Conservation (phyloP, 257 asterid genomes). For the Dorcoceras hygrometricum region DNA sequence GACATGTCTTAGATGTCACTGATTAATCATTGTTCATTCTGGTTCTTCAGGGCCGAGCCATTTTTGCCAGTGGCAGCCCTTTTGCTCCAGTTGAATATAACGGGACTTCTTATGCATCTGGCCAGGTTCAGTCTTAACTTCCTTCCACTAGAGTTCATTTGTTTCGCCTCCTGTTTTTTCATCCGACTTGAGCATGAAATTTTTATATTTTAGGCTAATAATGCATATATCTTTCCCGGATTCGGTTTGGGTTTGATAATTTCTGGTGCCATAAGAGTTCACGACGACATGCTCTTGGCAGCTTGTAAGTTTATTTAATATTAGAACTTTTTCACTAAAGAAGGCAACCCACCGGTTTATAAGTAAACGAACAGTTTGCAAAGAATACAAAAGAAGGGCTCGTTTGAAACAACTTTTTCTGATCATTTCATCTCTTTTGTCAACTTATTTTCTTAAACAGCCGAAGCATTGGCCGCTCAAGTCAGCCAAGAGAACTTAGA, state of each 20-base stretch:
- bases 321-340: neutral
- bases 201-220: conserved; percentile 61
- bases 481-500: conserved; percentile 76
- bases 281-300: conserved; percentile 92
- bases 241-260: conserved; percentile 93
- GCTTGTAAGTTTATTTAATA: conserved; percentile 66
- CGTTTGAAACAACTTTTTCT: neutral
- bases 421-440: neutral
- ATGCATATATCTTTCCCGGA: conserved; percentile 97
- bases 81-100: conserved; percentile 61
- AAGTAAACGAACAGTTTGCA: neutral
- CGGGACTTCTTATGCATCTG: conserved; percentile 54
- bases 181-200: conserved; percentile 17
- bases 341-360: neutral
- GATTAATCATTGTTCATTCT: neutral
- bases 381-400: neutral
- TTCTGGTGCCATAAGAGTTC: conserved; percentile 97
- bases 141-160: neutral
- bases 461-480: conserved; percentile 87
- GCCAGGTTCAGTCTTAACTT: conserved; percentile 51
- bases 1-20: neutral
- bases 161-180: neutral
- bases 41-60: conserved; percentile 52
- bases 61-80: conserved; percentile 85
- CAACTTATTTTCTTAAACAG: conserved; percentile 45